These are phyloP conservation scores for Saccharomycopsis sp. DNA, from an alignment of 805 yeast genomes.

Conservation along the genomic window DNA sequence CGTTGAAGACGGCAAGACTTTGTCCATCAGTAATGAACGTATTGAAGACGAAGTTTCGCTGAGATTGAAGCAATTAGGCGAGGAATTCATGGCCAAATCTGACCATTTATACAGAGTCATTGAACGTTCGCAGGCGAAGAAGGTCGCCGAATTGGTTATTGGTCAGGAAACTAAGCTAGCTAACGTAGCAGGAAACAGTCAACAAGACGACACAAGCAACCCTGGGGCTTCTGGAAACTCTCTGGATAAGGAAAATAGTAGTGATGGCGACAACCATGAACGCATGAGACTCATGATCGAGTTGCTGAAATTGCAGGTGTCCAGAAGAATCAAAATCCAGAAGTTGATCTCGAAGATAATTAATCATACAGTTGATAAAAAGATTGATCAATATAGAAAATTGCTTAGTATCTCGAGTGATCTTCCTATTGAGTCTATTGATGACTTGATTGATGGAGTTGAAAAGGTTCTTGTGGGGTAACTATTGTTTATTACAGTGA, in stretches of 20 bases:
- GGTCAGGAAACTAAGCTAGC: conserved; percentile 22
- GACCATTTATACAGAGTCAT: conserved; percentile 19
- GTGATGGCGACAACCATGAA: conserved; percentile 22
- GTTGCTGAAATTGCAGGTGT: conserved; percentile 47
- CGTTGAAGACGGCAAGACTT: conserved; percentile 27
- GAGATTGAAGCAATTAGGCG: conserved; percentile 17
- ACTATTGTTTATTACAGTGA: too few species aligned
- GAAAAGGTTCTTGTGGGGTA: conserved; percentile 30
- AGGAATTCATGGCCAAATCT: conserved; percentile 18
- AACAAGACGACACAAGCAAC: neutral
- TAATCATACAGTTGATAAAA: conserved; percentile 39
- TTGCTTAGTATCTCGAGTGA: conserved; percentile 75
- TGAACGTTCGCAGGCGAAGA: conserved; percentile 30
- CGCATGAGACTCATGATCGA: conserved; percentile 30
- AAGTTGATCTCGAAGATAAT: conserved; percentile 47
- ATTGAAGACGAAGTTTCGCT: conserved; percentile 23
- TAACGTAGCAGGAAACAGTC: neutral
- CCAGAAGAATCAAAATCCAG: conserved; percentile 38
- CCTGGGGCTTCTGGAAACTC: neutral
- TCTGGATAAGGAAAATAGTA: conserved; percentile 5
- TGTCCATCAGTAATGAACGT: neutral
- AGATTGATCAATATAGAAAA: conserved; percentile 73
- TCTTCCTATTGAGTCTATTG: conserved; percentile 70
- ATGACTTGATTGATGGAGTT: conserved; percentile 75
- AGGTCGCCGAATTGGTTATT: conserved; percentile 31